Conservation (phyloP, 2,329 filamentous ascomycete species). For the Bertia moriformis region DNA sequence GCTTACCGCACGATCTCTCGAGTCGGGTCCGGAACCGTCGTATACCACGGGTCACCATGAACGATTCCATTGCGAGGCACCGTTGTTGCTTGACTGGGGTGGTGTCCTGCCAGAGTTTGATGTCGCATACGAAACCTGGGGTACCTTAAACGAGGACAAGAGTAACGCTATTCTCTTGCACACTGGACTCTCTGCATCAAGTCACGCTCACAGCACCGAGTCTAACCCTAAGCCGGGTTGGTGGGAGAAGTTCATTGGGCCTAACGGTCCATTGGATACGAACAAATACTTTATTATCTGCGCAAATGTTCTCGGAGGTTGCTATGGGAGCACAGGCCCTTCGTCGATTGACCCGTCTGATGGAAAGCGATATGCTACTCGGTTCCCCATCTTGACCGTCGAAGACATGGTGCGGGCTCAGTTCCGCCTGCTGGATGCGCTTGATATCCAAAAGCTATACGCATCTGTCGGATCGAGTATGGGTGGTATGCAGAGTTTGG, state of each 20-base stretch:
- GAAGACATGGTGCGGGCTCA: slow-evolving; percentile 96
- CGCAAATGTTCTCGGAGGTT: slow-evolving; percentile 91
- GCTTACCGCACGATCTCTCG: background rate
- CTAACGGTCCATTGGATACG: slow-evolving; percentile 72
- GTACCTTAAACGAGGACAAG: slow-evolving; percentile 60
- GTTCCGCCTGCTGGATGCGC: slow-evolving; percentile 68
- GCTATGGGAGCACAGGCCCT: slow-evolving; percentile 88
- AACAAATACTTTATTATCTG: slow-evolving; percentile 86
- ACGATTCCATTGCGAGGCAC: slow-evolving; percentile 57
- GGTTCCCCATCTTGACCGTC: slow-evolving; percentile 89
- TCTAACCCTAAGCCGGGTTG: slow-evolving; percentile 78
- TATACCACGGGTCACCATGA: slow-evolving; percentile 84
- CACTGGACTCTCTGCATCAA: slow-evolving; percentile 91
- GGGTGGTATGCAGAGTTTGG: slow-evolving; percentile 95
- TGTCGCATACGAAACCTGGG: slow-evolving; percentile 90
- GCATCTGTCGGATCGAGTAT: slow-evolving; percentile 92
- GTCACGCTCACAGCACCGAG: slow-evolving; percentile 85
- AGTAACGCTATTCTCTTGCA: slow-evolving; percentile 85
- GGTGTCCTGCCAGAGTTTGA: slow-evolving; percentile 79
- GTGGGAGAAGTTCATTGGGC: slow-evolving; percentile 98
- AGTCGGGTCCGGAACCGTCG: slow-evolving; percentile 67
- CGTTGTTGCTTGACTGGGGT: slow-evolving; percentile 83
- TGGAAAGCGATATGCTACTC: slow-evolving; percentile 76
- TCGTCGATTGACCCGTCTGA: slow-evolving; percentile 78
- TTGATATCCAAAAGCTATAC: slow-evolving; percentile 67